Conservation (phyloP, 2,329 filamentous ascomycete genomes). For the Lachnellula cervina region DNA sequence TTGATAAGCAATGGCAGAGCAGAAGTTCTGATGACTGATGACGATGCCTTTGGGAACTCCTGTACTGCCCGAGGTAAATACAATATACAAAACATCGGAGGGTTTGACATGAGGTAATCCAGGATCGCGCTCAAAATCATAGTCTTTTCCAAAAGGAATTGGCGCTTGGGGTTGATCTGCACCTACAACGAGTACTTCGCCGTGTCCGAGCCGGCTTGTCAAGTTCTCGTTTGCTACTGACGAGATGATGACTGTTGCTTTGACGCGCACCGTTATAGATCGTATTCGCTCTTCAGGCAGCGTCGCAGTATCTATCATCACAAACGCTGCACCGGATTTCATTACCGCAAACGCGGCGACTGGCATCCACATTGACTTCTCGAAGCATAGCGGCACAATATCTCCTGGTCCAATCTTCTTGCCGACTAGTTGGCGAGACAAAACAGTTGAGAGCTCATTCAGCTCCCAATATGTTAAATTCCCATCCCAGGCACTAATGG, state of each 20-base stretch:
- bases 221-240: slow-evolving; percentile 1
- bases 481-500: slow-evolving; percentile 27
- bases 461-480: slow-evolving; percentile 23
- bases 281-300: slow-evolving; percentile 9
- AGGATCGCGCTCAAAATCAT: neutral
- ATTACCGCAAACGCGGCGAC: slow-evolving; percentile 23
- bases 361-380: slow-evolving; percentile 24
- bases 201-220: neutral
- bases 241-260: neutral
- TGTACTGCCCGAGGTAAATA: slow-evolving; percentile 35
- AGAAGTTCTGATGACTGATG: slow-evolving; percentile 20
- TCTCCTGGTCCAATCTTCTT: slow-evolving; percentile 15
- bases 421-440: slow-evolving; percentile 17
- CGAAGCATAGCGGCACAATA: slow-evolving; percentile 25
- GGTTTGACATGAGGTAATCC: neutral
- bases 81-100: slow-evolving; percentile 30
- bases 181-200: neutral
- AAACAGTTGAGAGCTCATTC: slow-evolving; percentile 14
- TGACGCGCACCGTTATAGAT: neutral
- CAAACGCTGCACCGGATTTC: slow-evolving; percentile 24
- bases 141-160: neutral
- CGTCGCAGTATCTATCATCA: slow-evolving; percentile 26
- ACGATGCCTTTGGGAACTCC: slow-evolving; percentile 36
- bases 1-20: slow-evolving; percentile 3
- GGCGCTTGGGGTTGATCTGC: neutral